Evolutionary conservation across 768 basidiomycete species (phyloP).

Genomic region (Rhizopogon vinicolor): DNA sequence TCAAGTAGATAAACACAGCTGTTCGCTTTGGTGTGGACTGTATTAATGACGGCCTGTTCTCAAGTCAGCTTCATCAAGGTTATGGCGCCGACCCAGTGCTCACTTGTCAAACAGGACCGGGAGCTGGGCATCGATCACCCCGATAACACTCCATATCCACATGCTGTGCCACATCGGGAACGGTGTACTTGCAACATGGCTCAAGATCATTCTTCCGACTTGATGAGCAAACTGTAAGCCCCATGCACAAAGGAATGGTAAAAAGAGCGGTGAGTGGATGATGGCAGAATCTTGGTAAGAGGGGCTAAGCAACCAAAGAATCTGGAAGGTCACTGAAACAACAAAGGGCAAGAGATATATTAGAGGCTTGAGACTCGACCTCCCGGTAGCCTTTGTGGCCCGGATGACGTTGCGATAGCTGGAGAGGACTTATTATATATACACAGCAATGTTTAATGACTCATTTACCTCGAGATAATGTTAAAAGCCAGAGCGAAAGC

Average conservation of each 20-base stretch:
- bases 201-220: constrained; percentile 89
- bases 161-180: constrained; percentile 89
- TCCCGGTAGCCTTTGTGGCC: constrained; percentile 40
- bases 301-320: constrained; percentile 79
- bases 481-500: constrained; percentile 72
- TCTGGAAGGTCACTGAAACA: constrained; percentile 61
- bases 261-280: constrained; percentile 69
- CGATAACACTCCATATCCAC: constrained; percentile 78
- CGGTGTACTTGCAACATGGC: constrained; percentile 78
- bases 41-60: constrained; percentile 58
- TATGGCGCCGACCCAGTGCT: constrained; percentile 19
- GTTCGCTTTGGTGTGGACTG: constrained; percentile 62
- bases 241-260: constrained; percentile 91
- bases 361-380: constrained; percentile 51
- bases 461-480: constrained; percentile 59
- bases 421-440: constrained; percentile 2
- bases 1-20: constrained; percentile 67
- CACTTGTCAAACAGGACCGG: constrained; percentile 64
- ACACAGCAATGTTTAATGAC: background rate
- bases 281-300: constrained; percentile 56
- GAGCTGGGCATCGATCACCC: constrained; percentile 80
- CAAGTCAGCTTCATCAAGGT: background rate
- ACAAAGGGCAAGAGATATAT: constrained; percentile 78
- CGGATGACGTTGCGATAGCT: constrained; percentile 81
- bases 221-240: constrained; percentile 89